Percentiles rank a stretch among this genome's conserved stretches.
phyloP scores from a whole-genome alignment of 208 protist species.

The Zelonia costaricensis region DNA sequence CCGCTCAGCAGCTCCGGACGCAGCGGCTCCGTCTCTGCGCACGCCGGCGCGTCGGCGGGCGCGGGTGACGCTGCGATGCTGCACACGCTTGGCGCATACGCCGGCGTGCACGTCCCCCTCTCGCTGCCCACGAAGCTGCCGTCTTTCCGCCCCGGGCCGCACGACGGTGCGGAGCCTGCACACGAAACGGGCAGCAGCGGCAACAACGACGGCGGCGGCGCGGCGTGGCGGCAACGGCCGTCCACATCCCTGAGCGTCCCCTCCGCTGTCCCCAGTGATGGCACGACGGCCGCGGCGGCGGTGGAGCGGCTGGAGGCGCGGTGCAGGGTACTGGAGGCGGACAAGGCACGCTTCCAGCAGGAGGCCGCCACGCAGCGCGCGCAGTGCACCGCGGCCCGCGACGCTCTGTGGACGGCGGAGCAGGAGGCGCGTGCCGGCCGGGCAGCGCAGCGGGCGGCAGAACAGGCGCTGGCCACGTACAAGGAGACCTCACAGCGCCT shows the following conservation, averaged over 20 bases:
- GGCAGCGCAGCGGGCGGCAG: constrained; percentile 19
- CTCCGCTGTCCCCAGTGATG: neutral
- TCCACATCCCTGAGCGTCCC: neutral
- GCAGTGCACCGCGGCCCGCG: constrained; percentile 22
- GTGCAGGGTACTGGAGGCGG: constrained; percentile 15
- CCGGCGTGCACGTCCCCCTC: neutral
- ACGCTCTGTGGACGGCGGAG: constrained; percentile 29
- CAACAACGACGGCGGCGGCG: neutral
- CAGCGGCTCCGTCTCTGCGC: too few relatives aligned
- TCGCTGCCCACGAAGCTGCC: constrained; percentile 27
- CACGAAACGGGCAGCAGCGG: too few relatives aligned
- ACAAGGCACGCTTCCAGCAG: constrained; percentile 26
- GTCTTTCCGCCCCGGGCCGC: constrained; percentile 8
- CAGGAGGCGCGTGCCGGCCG: constrained; percentile 20
- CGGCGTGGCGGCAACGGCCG: too few relatives aligned
- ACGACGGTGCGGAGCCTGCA: too few relatives aligned
- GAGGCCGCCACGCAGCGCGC: constrained; percentile 22
- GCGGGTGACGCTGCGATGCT: neutral
- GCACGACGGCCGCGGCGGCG: neutral
- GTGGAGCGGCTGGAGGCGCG: constrained; percentile 7
- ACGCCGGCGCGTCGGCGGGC: neutral
- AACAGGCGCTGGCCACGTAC: constrained; percentile 20
- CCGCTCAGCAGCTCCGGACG: too few relatives aligned
- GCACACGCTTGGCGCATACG: neutral
- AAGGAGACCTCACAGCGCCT: constrained; percentile 31